Conservation (phyloP, 768 basidiomycete genomes). For the Termitomyces sp. region DNA sequence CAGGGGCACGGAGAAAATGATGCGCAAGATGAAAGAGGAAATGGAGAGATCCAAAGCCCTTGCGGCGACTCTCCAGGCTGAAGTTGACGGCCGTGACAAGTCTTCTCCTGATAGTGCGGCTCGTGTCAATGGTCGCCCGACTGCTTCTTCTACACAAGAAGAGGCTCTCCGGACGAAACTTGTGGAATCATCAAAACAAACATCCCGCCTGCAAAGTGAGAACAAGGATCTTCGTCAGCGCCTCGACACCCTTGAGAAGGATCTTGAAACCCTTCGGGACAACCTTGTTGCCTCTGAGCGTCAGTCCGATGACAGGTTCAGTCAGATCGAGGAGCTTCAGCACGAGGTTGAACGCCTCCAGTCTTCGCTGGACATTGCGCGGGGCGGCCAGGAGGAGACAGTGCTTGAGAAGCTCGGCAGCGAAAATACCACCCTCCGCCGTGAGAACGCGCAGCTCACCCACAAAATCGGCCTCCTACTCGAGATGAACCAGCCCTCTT, state of each 20-base stretch:
- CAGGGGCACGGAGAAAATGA: slow-evolving; percentile 97
- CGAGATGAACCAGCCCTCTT: slow-evolving; percentile 77
- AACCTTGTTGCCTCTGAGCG: slow-evolving; percentile 66
- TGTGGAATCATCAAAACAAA: slow-evolving; percentile 72
- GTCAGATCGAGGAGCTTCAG: slow-evolving; percentile 74
- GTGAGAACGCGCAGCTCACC: slow-evolving; percentile 85
- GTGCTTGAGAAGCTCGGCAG: slow-evolving; percentile 74
- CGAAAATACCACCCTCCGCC: slow-evolving; percentile 74
- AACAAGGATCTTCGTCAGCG: slow-evolving; percentile 74
- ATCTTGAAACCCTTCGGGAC: slow-evolving; percentile 66
- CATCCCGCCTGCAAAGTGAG: slow-evolving; percentile 63
- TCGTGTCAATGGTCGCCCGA: slow-evolving; percentile 66
- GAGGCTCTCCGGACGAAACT: slow-evolving; percentile 67
- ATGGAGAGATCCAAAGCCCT: slow-evolving; percentile 83
- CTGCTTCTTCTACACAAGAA: slow-evolving; percentile 70
- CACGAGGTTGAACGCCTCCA: slow-evolving; percentile 74
- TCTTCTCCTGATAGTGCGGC: slow-evolving; percentile 38
- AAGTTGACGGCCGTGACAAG: slow-evolving; percentile 63
- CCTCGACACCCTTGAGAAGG: slow-evolving; percentile 68
- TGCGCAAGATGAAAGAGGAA: slow-evolving; percentile 94
- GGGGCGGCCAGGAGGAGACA: slow-evolving; percentile 73
- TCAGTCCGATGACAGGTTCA: slow-evolving; percentile 72
- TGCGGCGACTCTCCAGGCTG: slow-evolving; percentile 76
- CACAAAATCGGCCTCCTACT: slow-evolving; percentile 87
- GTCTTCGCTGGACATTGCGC: slow-evolving; percentile 65